Conservation (phyloP, 148 eudicot genomes). For the Linanthus parryae region DNA sequence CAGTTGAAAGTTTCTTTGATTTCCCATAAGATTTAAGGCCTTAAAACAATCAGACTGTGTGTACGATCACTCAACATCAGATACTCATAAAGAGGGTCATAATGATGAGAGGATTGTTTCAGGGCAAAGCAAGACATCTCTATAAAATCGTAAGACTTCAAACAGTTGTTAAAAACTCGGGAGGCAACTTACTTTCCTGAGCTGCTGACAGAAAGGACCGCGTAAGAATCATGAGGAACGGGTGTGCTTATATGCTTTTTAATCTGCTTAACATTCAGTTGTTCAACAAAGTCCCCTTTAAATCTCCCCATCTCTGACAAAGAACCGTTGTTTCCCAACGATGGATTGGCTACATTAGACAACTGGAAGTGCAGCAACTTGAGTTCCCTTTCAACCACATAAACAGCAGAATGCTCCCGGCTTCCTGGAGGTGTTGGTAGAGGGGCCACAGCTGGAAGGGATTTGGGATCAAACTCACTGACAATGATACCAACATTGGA, state of each 20-base stretch:
- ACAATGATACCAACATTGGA: slow-evolving; percentile 84
- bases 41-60: too few species aligned
- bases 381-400: slow-evolving; percentile 79
- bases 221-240: slow-evolving; percentile 91
- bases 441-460: slow-evolving; percentile 91
- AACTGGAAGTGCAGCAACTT: slow-evolving; percentile 80
- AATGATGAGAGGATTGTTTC: too few species aligned
- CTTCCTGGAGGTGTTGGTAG: slow-evolving; percentile 76
- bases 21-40: too few species aligned
- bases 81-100: too few species aligned
- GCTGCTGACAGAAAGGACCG: slow-evolving; percentile 91
- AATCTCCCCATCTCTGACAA: slow-evolving; percentile 56
- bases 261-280: slow-evolving; percentile 79
- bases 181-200: slow-evolving; percentile 94
- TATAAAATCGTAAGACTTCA: too few species aligned
- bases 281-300: slow-evolving; percentile 72
- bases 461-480: slow-evolving; percentile 87
- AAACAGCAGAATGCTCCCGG: slow-evolving; percentile 91
- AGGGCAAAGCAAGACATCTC: too few species aligned
- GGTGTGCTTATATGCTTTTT: slow-evolving; percentile 89
- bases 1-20: too few species aligned
- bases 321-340: slow-evolving; percentile 83
- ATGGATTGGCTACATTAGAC: slow-evolving; percentile 70
- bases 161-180: too few species aligned
- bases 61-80: too few species aligned